A percentile compares a stretch with the other conserved stretches of the same genome.
These are phyloP conservation scores for Zopfochytrium polystomum DNA, from an alignment of 371 early-diverging fungal species.

Conservation along the genomic window DNA sequence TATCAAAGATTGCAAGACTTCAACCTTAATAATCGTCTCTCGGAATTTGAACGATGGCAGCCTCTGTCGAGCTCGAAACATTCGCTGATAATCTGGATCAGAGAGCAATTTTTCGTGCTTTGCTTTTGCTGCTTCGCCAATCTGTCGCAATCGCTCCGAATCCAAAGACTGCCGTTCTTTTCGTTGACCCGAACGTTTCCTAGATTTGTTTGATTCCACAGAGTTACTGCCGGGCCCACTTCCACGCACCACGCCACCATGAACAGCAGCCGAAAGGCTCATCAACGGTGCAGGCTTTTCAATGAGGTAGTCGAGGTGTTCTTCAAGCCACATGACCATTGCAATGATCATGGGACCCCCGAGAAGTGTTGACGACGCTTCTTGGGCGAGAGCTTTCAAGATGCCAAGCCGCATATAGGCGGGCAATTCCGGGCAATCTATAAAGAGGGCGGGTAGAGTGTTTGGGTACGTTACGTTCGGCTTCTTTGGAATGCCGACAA, in stretches of 20 bases:
- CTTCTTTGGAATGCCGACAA: constrained; percentile 12
- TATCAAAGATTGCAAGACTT: background rate
- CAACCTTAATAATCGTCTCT: constrained; percentile 52
- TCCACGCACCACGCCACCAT: background rate
- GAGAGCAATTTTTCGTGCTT: constrained; percentile 18
- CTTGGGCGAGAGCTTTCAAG: constrained; percentile 55
- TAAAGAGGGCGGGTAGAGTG: constrained; percentile 60
- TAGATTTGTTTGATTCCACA: constrained; percentile 6
- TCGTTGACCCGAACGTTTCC: constrained; percentile 4
- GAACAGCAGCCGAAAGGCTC: background rate
- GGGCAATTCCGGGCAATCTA: constrained; percentile 62
- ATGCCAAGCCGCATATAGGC: constrained; percentile 69
- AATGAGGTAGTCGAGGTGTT: constrained; percentile 53
- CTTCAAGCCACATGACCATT: constrained; percentile 67
- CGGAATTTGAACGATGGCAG: constrained; percentile 68
- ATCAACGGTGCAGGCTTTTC: constrained; percentile 62
- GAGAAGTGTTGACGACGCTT: constrained; percentile 48
- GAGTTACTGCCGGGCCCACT: background rate
- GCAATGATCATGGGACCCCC: constrained; percentile 71
- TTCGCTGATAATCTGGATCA: constrained; percentile 49
- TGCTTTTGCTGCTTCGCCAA: too few relatives aligned
- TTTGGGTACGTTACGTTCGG: constrained; percentile 58
- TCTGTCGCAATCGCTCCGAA: constrained; percentile 36
- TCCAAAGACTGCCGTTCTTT: constrained; percentile 17
- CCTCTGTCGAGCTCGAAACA: constrained; percentile 51